phyloP scores from a whole-genome alignment of 169 alveolate species.

The Eimeria maxima region DNA sequence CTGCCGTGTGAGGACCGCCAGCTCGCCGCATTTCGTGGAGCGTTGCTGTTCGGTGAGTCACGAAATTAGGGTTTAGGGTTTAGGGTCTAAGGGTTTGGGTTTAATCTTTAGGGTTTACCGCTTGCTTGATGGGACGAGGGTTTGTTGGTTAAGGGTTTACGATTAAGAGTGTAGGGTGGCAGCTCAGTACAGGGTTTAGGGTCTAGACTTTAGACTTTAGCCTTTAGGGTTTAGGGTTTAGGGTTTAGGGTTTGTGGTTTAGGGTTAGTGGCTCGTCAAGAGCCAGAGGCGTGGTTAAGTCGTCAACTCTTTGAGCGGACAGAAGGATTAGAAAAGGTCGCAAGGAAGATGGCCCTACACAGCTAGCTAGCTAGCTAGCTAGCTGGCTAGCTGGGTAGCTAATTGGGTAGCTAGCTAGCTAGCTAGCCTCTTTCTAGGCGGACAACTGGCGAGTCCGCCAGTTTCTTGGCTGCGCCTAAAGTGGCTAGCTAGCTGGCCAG shows the following conservation, averaged over 20 bases:
- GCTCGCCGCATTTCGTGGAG: conserved; percentile 75
- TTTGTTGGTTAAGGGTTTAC: neutral
- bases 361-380: neutral
- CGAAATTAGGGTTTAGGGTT: conserved; percentile 1
- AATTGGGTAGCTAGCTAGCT: too few relatives aligned
- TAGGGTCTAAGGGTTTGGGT: conserved; percentile 36
- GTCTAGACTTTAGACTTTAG: neutral
- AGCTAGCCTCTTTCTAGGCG: too few relatives aligned
- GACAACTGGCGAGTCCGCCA: too few relatives aligned
- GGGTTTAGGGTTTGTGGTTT: conserved; percentile 41
- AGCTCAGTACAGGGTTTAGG: neutral
- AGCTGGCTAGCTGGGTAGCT: too few relatives aligned
- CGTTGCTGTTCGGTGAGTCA: conserved; percentile 66
- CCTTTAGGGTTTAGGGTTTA: conserved; percentile 15
- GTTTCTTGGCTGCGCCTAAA: too few relatives aligned
- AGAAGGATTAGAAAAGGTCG: conserved; percentile 4
- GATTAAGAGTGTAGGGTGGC: neutral
- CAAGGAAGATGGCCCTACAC: conserved; percentile 37
- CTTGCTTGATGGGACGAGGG: too few relatives aligned
- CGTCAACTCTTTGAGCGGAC: conserved; percentile 21
- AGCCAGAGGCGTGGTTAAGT: conserved; percentile 55
- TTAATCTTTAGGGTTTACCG: neutral
- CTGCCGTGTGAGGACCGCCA: conserved; percentile 64
- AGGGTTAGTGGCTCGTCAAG: conserved; percentile 54
- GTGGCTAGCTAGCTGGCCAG: neutral